A percentile compares a stretch with the other conserved stretches of the same genome.
These are phyloP conservation scores for Trichomonascaceae sp. DNA, from an alignment of 1,139 yeast genomes.

Conservation along the genomic window DNA sequence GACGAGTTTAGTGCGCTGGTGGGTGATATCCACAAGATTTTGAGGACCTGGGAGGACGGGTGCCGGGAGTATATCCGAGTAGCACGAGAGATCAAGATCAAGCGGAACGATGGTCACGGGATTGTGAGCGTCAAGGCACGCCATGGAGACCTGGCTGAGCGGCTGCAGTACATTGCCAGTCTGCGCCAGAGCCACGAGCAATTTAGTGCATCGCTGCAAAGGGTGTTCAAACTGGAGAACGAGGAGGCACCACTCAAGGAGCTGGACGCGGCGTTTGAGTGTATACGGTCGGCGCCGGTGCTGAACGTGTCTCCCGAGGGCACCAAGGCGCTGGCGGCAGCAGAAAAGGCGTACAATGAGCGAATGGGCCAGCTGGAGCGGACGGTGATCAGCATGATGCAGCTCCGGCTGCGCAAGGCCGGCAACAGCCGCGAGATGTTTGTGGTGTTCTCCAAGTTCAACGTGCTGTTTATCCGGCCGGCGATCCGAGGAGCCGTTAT, in stretches of 20 bases:
- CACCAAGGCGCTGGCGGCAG: slow-evolving; percentile 9
- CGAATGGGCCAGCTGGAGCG: slow-evolving; percentile 35
- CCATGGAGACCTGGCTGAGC: slow-evolving; percentile 34
- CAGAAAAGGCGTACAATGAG: slow-evolving; percentile 31
- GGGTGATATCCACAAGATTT: slow-evolving; percentile 20
- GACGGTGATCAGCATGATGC: slow-evolving; percentile 30
- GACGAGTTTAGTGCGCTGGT: slow-evolving; percentile 24
- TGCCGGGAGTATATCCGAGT: slow-evolving; percentile 43
- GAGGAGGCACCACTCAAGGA: too few relatives aligned
- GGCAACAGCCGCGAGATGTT: slow-evolving; percentile 37
- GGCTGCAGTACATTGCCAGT: slow-evolving; percentile 32
- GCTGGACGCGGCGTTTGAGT: too few relatives aligned
- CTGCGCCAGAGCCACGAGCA: slow-evolving; percentile 47
- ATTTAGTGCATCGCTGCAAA: slow-evolving; percentile 28
- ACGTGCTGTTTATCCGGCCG: slow-evolving; percentile 36
- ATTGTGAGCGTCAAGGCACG: slow-evolving; percentile 45
- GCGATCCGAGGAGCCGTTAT: slow-evolving; percentile 40
- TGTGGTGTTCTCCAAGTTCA: slow-evolving; percentile 35
- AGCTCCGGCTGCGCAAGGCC: slow-evolving; percentile 29
- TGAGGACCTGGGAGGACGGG: slow-evolving; percentile 37
- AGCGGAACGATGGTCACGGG: slow-evolving; percentile 59
- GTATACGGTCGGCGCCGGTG: too few relatives aligned
- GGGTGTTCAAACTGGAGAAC: too few relatives aligned
- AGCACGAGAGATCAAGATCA: slow-evolving; percentile 64
- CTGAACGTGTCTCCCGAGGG: too few relatives aligned